phyloP scores from a whole-genome alignment of 371 early-diverging fungal species.

The Syncephalastrum monosporum region DNA sequence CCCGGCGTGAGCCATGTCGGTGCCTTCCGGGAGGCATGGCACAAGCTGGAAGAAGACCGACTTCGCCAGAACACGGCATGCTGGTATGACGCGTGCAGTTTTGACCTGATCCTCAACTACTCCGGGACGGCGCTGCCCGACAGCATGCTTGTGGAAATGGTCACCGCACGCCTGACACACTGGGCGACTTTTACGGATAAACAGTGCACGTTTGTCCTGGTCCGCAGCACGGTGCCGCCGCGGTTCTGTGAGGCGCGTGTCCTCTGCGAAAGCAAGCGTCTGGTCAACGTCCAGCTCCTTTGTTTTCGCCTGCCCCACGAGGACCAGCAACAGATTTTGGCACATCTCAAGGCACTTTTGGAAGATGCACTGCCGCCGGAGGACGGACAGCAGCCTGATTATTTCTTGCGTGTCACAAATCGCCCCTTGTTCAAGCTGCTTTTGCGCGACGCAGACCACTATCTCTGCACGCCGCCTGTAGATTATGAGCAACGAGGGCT shows the following conservation, averaged over 20 bases:
- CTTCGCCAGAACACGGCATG: constrained; percentile 38
- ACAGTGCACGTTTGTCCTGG: no score
- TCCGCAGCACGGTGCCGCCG: neutral
- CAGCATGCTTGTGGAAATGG: no score
- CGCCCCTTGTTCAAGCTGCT: constrained; percentile 48
- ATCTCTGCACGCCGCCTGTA: constrained; percentile 12
- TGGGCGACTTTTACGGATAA: no score
- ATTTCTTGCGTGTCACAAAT: constrained; percentile 20
- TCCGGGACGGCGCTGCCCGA: no score
- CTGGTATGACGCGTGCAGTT: constrained; percentile 50
- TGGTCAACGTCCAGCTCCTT: constrained; percentile 22
- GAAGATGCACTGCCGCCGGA: constrained; percentile 1
- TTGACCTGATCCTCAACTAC: constrained; percentile 30
- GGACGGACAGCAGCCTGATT: neutral
- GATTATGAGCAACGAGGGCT: neutral
- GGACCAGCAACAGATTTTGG: constrained; percentile 27
- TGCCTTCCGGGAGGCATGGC: constrained; percentile 34
- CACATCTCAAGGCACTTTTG: constrained; percentile 29
- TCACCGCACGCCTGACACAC: no score
- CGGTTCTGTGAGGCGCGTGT: constrained; percentile 34
- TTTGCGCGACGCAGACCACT: constrained; percentile 45
- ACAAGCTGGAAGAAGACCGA: constrained; percentile 31
- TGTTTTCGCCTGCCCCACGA: constrained; percentile 49
- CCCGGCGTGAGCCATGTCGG: constrained; percentile 12
- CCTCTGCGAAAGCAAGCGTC: constrained; percentile 25